These are phyloP conservation scores for Penicillium steckii DNA, from an alignment of 495 filamentous ascomycete species.

Conservation along the genomic window DNA sequence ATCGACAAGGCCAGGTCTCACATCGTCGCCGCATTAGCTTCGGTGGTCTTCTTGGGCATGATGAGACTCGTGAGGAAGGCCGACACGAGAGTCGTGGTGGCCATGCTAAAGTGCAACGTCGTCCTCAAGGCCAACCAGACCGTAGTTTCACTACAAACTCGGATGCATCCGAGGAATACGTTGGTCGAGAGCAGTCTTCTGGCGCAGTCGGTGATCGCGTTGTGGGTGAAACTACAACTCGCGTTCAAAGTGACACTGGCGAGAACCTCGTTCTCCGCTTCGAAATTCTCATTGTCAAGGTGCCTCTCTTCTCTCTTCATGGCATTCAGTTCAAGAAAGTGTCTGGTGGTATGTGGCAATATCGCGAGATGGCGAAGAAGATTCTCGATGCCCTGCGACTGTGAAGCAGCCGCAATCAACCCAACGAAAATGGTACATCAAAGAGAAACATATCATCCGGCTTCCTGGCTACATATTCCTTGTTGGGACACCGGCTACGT, in stretches of 20 bases:
- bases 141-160: conserved; percentile 73
- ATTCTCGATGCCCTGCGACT: conserved; percentile 87
- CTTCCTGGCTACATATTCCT: neutral
- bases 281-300: conserved; percentile 97
- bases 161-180: conserved; percentile 73
- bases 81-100: conserved; percentile 32
- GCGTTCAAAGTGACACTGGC: conserved; percentile 82
- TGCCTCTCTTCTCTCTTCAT: conserved; percentile 87
- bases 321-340: conserved; percentile 99
- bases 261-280: conserved; percentile 80
- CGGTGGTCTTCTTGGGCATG: conserved; percentile 63
- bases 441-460: neutral
- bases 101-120: conserved; percentile 32
- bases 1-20: conserved; percentile 51
- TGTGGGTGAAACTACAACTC: conserved; percentile 78
- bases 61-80: conserved; percentile 48
- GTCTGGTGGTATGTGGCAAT: conserved; percentile 94
- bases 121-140: conserved; percentile 53
- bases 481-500: neutral
- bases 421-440: neutral
- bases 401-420: conserved; percentile 33
- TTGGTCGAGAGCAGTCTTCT: conserved; percentile 41
- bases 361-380: conserved; percentile 94
- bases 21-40: conserved; percentile 83
- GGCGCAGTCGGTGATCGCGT: conserved; percentile 45